These are phyloP conservation scores for Pestalotiopsis sp. DNA, from an alignment of 2,329 filamentous ascomycete genomes.

Conservation along the genomic window DNA sequence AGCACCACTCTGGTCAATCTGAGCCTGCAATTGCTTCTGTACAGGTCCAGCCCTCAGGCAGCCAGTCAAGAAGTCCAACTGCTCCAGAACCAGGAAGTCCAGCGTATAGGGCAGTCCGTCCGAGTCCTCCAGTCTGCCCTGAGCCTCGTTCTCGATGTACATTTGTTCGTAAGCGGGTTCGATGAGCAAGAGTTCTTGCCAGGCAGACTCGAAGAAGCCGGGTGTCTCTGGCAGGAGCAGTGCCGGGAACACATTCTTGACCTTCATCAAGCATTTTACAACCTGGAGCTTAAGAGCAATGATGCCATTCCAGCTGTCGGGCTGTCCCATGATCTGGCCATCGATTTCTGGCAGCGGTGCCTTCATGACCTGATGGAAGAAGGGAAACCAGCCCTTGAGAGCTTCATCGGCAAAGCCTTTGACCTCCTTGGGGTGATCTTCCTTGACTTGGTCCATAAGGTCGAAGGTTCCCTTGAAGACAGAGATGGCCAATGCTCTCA, in stretches of 20 bases:
- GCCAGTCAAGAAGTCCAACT: conserved; percentile 92
- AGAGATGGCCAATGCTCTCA: conserved; percentile 84
- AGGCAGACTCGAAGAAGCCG: conserved; percentile 81
- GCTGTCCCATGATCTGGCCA: conserved; percentile 53
- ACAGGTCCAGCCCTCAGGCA: conserved; percentile 77
- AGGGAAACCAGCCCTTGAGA: conserved; percentile 82
- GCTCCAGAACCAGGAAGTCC: conserved; percentile 90
- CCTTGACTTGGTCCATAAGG: conserved; percentile 94
- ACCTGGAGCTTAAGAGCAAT: conserved; percentile 90
- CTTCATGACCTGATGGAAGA: conserved; percentile 82
- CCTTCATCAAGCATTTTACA: conserved; percentile 91
- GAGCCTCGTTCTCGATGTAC: conserved; percentile 83
- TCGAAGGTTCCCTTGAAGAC: conserved; percentile 94
- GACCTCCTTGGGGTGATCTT: conserved; percentile 85
- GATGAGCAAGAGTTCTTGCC: conserved; percentile 81
- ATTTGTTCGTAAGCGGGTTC: conserved; percentile 76
- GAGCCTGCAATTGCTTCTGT: conserved; percentile 16
- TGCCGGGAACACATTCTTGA: conserved; percentile 80
- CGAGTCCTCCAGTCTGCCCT: conserved; percentile 86
- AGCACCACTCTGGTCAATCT: conserved; percentile 48
- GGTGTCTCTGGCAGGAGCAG: conserved; percentile 83
- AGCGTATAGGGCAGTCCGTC: conserved; percentile 93
- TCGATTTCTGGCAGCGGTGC: conserved; percentile 71
- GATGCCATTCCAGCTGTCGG: conserved; percentile 76
- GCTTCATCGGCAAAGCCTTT: conserved; percentile 89